Base-by-base conservation (phyloP, 345 rosid genomes). In the Salix purpurea region DNA sequence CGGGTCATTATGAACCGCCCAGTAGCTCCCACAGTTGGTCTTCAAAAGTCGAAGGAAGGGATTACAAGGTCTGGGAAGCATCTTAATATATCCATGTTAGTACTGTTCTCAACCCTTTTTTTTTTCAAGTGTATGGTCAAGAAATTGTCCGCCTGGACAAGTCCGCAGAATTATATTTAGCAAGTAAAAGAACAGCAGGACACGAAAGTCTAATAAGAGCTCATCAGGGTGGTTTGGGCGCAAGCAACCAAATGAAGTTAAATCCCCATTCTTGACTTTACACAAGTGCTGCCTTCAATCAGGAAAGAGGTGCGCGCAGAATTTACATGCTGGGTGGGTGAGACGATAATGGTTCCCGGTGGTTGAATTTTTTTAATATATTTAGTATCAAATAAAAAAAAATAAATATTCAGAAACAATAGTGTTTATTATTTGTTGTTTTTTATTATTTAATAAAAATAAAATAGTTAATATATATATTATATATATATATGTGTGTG, bases 11-110 rank as follows among this genome's bases (percentile, higher is more conserved):
- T 6, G 97, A 93, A 74, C 99, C 98, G 30, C 91, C 81, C 32
- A 85, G 69, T 44, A 94, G 84, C 24, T 60, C 85, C 34, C 79
- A 80, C 67, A 85, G 61, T 42, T 95, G 99, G 99, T 89, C 91
- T 37, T 10, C 52, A 5, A 90, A 85, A 15, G n/a, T 83, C 0
- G 92, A 93, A 82, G 99, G 97, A 76, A 89, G 71, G 65, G 94
- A 91, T 83, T 95, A 91, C 90, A 91, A 89, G 90, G 91, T 89
- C 67, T 95, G 99, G 99, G 97, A 90, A 90, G 72, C 94, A 60
- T 88, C 91, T 28, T 90, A 87, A 84, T 67, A 18, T 48, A 10
- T 71, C 18, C 56, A 23, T 4, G 5, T 5, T 10, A 28, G 30
- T 48, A 4, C 18, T 26, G 28, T 32, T 61, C 37, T 44, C n/a